Evolutionary conservation across 352 stramenopile species (phyloP).

Genomic region (Globisporangium emineosum): DNA sequence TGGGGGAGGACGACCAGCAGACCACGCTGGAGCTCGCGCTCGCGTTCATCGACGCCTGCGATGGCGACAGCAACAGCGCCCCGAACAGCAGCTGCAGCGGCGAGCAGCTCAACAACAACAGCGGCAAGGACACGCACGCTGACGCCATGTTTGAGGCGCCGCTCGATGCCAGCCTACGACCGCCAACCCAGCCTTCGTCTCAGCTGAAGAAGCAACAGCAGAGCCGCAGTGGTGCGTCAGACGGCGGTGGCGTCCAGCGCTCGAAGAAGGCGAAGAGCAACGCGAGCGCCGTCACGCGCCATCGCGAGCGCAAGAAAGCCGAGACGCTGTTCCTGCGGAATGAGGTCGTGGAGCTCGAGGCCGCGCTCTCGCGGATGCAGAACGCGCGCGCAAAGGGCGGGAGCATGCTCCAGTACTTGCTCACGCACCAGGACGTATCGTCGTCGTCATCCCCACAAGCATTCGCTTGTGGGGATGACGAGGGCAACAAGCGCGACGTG

Average conservation of each 20-base stretch:
- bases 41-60: conserved; percentile 21
- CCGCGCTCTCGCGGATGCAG: conserved; percentile 10
- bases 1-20: conserved; percentile 18
- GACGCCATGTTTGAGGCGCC: too few species aligned
- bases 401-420: conserved; percentile 8
- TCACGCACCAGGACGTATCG: conserved; percentile 5
- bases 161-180: too few species aligned
- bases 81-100: neutral
- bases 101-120: neutral
- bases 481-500: neutral
- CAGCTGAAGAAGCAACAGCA: conserved; percentile 3
- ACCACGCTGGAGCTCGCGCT: conserved; percentile 22
- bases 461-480: neutral
- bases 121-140: neutral
- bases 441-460: too few species aligned
- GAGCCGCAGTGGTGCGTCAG: neutral
- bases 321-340: conserved; percentile 9
- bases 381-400: neutral
- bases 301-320: conserved; percentile 17
- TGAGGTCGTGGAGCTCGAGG: conserved; percentile 13
- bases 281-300: conserved; percentile 11
- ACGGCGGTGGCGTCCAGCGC: neutral
- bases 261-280: conserved; percentile 13
- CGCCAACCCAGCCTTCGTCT: neutral
- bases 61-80: conserved; percentile 1